Evolutionary conservation across 1,284 basidiomycete species (phyloP).

Genomic region (Puccinia hordei): DNA sequence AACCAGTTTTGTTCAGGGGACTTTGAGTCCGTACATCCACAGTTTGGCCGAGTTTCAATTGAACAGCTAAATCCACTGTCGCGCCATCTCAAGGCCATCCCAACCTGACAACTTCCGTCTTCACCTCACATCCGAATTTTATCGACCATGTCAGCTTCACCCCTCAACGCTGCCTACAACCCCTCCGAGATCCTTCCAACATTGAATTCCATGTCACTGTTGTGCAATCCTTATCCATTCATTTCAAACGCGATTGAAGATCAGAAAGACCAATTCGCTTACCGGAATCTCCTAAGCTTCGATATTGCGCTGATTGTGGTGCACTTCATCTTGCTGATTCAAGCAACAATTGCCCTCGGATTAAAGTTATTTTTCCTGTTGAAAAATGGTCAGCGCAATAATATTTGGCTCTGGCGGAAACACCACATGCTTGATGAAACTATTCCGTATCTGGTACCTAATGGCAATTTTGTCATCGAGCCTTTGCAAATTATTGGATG

Average conservation of each 20-base stretch:
- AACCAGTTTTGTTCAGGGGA: too few relatives aligned
- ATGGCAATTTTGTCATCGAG: slow-evolving; percentile 10
- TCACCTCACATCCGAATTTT: too few relatives aligned
- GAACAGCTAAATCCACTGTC: too few relatives aligned
- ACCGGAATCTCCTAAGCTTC: not conserved
- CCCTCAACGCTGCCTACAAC: not conserved
- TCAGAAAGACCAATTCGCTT: not conserved
- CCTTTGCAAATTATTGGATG: not conserved
- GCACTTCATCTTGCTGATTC: not conserved
- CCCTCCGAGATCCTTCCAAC: not conserved
- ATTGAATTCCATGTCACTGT: not conserved
- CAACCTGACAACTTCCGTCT: too few relatives aligned
- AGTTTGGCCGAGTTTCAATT: too few relatives aligned
- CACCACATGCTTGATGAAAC: not conserved
- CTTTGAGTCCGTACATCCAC: too few relatives aligned
- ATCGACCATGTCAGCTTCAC: not conserved
- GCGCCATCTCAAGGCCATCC: too few relatives aligned
- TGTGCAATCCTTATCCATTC: slow-evolving; percentile 1
- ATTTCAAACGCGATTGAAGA: not conserved
- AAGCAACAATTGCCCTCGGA: not conserved
- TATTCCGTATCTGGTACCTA: not conserved
- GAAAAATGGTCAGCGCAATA: not conserved
- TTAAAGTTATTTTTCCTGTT: not conserved
- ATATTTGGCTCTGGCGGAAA: slow-evolving; percentile 23
- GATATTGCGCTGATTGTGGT: not conserved